Conservation (phyloP, 148 eudicot species). For the Vaccinium corymbosum region DNA sequence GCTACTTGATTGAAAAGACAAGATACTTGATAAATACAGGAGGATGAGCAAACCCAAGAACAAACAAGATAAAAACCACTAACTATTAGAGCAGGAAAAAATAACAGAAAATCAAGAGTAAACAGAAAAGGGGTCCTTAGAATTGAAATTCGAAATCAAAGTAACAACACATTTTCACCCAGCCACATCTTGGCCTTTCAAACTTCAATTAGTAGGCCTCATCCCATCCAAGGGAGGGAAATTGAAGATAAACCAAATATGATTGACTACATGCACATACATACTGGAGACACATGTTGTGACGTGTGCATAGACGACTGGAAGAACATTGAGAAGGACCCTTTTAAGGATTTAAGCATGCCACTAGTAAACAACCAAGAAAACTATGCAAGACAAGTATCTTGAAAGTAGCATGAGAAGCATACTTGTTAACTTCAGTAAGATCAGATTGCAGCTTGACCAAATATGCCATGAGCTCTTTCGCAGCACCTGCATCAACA, state of each 20-base stretch:
- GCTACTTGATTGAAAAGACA: neutral
- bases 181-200: neutral
- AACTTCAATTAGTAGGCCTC: neutral
- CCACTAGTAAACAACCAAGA: neutral
- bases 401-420: conserved; percentile 11
- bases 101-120: neutral
- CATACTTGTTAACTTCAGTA: conserved; percentile 77
- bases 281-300: neutral
- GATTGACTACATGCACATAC: neutral
- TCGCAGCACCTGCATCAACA: conserved; percentile 91
- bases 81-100: neutral
- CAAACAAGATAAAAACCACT: neutral
- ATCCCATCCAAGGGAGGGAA: neutral
- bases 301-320: neutral
- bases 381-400: neutral
- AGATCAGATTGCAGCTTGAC: conserved; percentile 81
- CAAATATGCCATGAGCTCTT: conserved; percentile 84
- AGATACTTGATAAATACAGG: neutral
- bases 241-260: neutral
- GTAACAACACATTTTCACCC: neutral
- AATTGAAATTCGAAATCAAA: neutral
- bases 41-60: neutral
- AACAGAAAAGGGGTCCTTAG: neutral
- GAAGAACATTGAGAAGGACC: neutral
- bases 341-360: neutral